A percentile compares a stretch with the other conserved stretches of the same genome.
phyloP scores from a whole-genome alignment of 495 filamentous ascomycete species.

The Terfezia boudieri region DNA sequence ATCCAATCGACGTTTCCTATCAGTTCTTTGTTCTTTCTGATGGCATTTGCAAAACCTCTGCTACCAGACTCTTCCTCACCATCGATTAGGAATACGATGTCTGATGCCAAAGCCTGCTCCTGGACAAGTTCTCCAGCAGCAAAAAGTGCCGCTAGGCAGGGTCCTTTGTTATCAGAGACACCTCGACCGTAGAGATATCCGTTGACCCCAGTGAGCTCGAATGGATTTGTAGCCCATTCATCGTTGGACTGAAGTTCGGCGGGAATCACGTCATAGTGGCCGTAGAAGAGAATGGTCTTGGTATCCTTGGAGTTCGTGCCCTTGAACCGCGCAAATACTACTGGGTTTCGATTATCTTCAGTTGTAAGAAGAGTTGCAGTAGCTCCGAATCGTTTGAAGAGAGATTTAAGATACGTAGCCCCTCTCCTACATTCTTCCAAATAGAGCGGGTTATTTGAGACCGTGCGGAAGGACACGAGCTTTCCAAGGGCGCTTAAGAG shows the following conservation, averaged over 20 bases:
- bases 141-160: conserved; percentile 77
- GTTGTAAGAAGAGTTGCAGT: conserved; percentile 66
- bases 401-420: conserved; percentile 64
- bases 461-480: conserved; percentile 72
- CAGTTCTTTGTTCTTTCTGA: conserved; percentile 51
- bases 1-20: conserved; percentile 89
- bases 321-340: conserved; percentile 71
- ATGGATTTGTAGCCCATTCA: conserved; percentile 67
- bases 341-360: conserved; percentile 53
- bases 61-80: conserved; percentile 94
- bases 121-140: conserved; percentile 71
- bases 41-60: conserved; percentile 61
- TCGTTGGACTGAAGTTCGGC: conserved; percentile 44
- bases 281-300: conserved; percentile 87
- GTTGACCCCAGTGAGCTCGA: conserved; percentile 60
- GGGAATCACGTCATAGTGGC: conserved; percentile 96
- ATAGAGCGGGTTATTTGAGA: conserved; percentile 65
- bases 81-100: conserved; percentile 84
- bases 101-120: conserved; percentile 52
- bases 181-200: conserved; percentile 95
- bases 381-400: conserved; percentile 80
- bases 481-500: conserved; percentile 50
- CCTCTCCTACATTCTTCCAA: conserved; percentile 79
- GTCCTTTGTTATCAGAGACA: conserved; percentile 91
- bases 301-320: conserved; percentile 37